Conservation (phyloP, 1,284 basidiomycete species). For the Microbotryomycetes sp. region DNA sequence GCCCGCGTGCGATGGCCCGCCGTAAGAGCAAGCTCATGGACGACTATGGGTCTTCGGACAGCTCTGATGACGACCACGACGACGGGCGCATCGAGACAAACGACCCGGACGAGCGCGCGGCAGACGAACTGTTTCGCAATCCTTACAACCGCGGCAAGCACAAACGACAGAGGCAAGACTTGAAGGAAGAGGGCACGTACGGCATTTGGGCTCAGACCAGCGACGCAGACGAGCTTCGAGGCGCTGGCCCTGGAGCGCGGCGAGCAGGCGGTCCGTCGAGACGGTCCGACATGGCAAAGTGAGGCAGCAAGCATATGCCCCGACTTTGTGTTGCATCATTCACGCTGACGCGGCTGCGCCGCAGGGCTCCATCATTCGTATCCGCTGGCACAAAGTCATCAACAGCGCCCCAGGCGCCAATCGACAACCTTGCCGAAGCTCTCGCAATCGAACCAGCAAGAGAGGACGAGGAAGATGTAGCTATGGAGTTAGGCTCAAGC, state of each 20-base stretch:
- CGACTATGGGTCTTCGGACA: constrained; percentile 54
- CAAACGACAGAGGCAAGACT: constrained; percentile 51
- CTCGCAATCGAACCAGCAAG: constrained; percentile 44
- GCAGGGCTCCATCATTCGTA: constrained; percentile 23
- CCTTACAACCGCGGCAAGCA: constrained; percentile 59
- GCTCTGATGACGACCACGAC: constrained; percentile 48
- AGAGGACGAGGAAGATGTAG: constrained; percentile 42
- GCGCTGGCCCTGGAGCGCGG: constrained; percentile 25
- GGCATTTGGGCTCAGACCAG: constrained; percentile 72
- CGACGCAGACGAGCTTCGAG: constrained; percentile 50
- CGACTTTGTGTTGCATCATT: background rate
- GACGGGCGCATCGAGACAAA: constrained; percentile 47
- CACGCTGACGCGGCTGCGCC: background rate
- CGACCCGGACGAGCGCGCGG: constrained; percentile 64
- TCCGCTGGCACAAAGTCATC: constrained; percentile 16
- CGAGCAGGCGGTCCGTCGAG: constrained; percentile 50
- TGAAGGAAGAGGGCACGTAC: constrained; percentile 69
- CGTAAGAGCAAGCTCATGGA: constrained; percentile 71
- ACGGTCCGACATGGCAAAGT: background rate
- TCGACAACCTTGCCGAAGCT: constrained; percentile 46
- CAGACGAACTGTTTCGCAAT: constrained; percentile 69
- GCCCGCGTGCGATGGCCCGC: constrained; percentile 57
- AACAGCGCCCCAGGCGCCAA: background rate
- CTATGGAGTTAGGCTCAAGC: constrained; percentile 29
- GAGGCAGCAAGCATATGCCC: constrained; percentile 14